These are phyloP conservation scores for Fagopyrum esculentum DNA, from an alignment of 148 eudicot genomes.

Conservation along the genomic window DNA sequence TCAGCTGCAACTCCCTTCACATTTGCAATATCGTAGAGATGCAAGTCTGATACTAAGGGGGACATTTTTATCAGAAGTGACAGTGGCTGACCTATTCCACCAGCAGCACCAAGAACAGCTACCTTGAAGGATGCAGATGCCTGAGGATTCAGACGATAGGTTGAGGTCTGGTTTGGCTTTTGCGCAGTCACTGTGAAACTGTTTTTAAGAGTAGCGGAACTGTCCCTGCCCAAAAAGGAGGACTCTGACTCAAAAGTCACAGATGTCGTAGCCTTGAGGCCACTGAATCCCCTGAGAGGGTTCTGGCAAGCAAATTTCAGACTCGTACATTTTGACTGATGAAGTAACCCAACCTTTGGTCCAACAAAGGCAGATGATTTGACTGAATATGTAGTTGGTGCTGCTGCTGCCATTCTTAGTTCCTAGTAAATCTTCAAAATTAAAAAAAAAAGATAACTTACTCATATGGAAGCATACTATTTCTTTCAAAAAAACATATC, in stretches of 20 bases:
- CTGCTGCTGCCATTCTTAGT: slow-evolving; percentile 50
- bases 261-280: slow-evolving; percentile 40
- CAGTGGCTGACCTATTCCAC: slow-evolving; percentile 86
- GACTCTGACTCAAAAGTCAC: slow-evolving; percentile 31
- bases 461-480: not conserved
- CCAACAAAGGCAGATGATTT: slow-evolving; percentile 28
- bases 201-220: slow-evolving; percentile 23
- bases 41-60: slow-evolving; percentile 61
- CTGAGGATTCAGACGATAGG: slow-evolving; percentile 32
- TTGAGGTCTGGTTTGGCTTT: slow-evolving; percentile 18
- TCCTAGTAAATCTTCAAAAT: not conserved
- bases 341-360: slow-evolving; percentile 25
- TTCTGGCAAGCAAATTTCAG: slow-evolving; percentile 29
- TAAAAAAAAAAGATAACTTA: not conserved
- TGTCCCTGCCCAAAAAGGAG: slow-evolving; percentile 40
- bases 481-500: not conserved
- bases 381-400: slow-evolving; percentile 38
- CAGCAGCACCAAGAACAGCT: slow-evolving; percentile 84
- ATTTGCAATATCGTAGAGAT: slow-evolving; percentile 85
- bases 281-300: slow-evolving; percentile 34
- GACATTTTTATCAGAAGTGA: slow-evolving; percentile 83
- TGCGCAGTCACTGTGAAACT: slow-evolving; percentile 27
- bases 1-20: slow-evolving; percentile 95
- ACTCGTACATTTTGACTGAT: slow-evolving; percentile 31
- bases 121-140: slow-evolving; percentile 61